Evolutionary conservation across 768 basidiomycete species (phyloP), one percentile per base, ranked within the genome.

Genomic region (Rhodotorula babjevae): DNA sequence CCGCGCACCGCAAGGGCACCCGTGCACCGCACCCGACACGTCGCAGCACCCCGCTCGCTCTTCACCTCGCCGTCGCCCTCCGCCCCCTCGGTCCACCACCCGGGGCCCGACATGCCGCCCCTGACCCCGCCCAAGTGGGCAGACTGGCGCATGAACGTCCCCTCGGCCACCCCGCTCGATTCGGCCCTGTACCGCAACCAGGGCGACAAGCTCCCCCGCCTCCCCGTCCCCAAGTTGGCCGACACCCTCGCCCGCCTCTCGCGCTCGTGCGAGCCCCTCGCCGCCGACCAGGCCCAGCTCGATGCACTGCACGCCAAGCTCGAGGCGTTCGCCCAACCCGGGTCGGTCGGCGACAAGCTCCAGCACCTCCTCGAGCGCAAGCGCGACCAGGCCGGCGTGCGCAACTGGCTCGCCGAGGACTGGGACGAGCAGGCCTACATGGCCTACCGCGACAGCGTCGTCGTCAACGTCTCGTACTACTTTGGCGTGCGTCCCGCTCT

Each of bases 401-500:
- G 33, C 8, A 93, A 85, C 83, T 98, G 95, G 95, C 85, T 98
- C 42, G 86, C 86, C 55, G 91, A 94, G 62, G 97, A 94, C 94
- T 98, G 95, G 94, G 93, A 97, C 81, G 91, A 94, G 40, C 86
- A 81, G 11, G 94, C 94, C 16, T 84, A 84, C 75, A 84, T 84
- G 83, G 80, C 80, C 2, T 84, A 83, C 75, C 67, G 83, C 36
- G 94, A 95, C 77, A 88, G 93, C 3, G 91, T 96, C 61, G 90
- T 98, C 49, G 91, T 93, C 21, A 90, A 87, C 77, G 92, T 94
- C 27, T 91, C 88, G 84, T 98, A 98, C 83, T 98, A 90, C 83
- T 98, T 90, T 79, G 75, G 75, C 77, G 21, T 83, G 80, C 72
- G 67, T 80, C n/a, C 21, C 66, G 65, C 46, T 36, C 53, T 53